Evolutionary conservation across 441 rosid species (phyloP), one percentile per base, ranked within the genome.

Genomic region (Rhodomyrtus psidioides): DNA sequence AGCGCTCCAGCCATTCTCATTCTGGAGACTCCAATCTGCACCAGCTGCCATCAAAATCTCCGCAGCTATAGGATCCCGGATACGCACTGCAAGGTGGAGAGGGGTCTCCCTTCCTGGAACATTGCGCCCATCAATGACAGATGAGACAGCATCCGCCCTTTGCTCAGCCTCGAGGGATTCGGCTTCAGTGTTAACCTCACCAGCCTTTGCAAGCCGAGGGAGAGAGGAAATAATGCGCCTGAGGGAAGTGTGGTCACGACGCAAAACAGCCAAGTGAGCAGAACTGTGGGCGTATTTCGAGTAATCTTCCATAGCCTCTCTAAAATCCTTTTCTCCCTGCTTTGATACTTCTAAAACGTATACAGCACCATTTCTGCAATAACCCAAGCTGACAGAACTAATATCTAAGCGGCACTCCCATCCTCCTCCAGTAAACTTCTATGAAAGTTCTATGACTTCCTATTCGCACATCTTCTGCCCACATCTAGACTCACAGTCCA

Each of bases 1-100:
- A 54, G 99, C 99, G 87, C 99, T 97, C 99, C 99, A 97, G 65
- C 99, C 99, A 88, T 96, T 93, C 90, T 97, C 99, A 87, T 97
- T 97, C 91, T 97, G 99, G 87, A 97, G 92, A 88, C 99, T 97
- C 99, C 99, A 97, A 91, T 97, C 99, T 6, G 98, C 99, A 83
- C 99, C 99, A 53, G 99, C 97, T 4, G 94, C 92, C 99, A 97
- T 97, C 89, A 97, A 85, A 90, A 97, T 94, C 91, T 97, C 99
- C 2, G 99, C 98, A 9, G 99, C 93, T 17, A 89, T 85, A 1
- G 94, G 95, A 30, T 97, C 99, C 76, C 97, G 86, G 83, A 96
- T 86, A 84, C 94, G 95, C 42, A 97, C 99, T 34, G 99, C 98
- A 55, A 97, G 96, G 86, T 97, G 99, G 89, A 97, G 91, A 23